Percentiles rank a stretch among this genome's conserved stretches.
phyloP scores from a whole-genome alignment of 108 stramenopile species.

The Fragilaria radians region DNA sequence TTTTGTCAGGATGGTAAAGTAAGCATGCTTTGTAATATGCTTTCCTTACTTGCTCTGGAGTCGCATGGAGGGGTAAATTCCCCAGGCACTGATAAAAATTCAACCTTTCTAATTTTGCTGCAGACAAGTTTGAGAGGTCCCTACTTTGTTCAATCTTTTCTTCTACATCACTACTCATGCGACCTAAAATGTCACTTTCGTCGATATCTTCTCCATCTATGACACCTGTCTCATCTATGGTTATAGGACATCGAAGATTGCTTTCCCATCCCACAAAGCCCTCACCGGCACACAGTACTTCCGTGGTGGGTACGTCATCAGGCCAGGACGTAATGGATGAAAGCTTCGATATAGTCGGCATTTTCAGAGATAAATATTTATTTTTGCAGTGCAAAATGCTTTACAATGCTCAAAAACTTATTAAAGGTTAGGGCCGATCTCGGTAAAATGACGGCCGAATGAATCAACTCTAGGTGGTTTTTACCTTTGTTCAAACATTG shows the following conservation, averaged over 20 bases:
- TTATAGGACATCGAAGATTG: background rate
- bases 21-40: conserved; percentile 82
- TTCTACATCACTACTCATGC: background rate
- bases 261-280: background rate
- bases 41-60: conserved; percentile 59
- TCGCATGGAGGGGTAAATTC: conserved; percentile 45
- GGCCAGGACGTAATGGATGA: background rate
- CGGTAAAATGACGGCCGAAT: no score
- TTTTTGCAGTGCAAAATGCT: no score
- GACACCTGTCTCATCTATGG: background rate
- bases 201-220: background rate
- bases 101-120: conserved; percentile 41
- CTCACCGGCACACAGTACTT: background rate
- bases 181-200: background rate
- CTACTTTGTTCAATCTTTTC: background rate
- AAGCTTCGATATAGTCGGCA: background rate
- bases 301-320: background rate
- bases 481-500: no score
- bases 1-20: conserved; percentile 86
- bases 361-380: no score
- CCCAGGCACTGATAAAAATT: conserved; percentile 67
- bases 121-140: conserved; percentile 50
- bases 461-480: no score
- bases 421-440: no score
- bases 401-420: no score